These are phyloP conservation scores for Aegilops sharonensis DNA, from an alignment of 176 grass and related monocot genomes.

Conservation along the genomic window DNA sequence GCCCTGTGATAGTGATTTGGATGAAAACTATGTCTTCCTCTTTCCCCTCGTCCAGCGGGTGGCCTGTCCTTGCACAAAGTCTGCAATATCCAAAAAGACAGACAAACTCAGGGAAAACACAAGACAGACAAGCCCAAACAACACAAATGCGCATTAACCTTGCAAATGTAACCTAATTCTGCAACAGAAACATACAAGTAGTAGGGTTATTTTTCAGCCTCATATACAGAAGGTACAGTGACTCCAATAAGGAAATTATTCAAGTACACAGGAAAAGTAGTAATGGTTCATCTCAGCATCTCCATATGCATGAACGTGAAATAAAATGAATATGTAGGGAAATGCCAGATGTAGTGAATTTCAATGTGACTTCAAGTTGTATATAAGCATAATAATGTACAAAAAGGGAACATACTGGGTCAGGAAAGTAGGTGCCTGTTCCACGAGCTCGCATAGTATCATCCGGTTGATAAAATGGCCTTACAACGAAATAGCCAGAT, in stretches of 20 bases:
- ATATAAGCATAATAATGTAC: conserved; percentile 9
- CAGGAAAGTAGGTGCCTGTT: conserved; percentile 90
- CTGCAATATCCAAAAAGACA: conserved; percentile 41
- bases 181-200: conserved; percentile 1
- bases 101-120: conserved; percentile 24
- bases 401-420: conserved; percentile 51
- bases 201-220: conserved; percentile 9
- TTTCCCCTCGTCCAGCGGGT: conserved; percentile 36
- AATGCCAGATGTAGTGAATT: background rate
- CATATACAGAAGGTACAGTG: conserved; percentile 14
- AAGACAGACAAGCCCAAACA: background rate
- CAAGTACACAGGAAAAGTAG: background rate
- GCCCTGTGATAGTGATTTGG: conserved; percentile 43
- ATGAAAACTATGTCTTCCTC: conserved; percentile 45
- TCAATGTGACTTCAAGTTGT: conserved; percentile 9
- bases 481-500: conserved; percentile 50
- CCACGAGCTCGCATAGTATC: conserved; percentile 58
- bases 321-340: conserved; percentile 1
- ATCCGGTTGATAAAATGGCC: conserved; percentile 52
- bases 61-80: conserved; percentile 49
- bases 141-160: background rate
- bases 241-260: background rate
- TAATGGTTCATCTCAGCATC: background rate
- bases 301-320: conserved; percentile 1
- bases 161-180: conserved; percentile 14